A percentile compares a stretch with the other conserved stretches of the same genome.
Conservation (phyloP, 441 rosid species). For the Raphanus hybrid region DNA sequence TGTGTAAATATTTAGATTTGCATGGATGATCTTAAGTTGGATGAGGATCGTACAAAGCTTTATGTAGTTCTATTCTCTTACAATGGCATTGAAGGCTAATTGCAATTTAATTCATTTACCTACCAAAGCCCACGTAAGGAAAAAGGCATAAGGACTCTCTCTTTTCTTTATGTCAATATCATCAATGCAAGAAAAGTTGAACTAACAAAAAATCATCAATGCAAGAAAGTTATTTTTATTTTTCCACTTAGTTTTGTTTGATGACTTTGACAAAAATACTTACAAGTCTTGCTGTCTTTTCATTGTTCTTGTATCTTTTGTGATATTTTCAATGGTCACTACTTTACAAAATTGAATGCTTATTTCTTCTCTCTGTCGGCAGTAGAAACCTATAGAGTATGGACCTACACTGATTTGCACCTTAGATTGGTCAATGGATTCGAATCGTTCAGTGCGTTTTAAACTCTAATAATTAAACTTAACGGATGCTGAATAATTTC, state of each 20-base stretch:
- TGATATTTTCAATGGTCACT: slow-evolving; percentile 12
- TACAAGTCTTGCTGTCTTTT: neutral
- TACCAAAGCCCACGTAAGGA: slow-evolving; percentile 36
- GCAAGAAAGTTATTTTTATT: slow-evolving; percentile 25
- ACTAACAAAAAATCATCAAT: neutral
- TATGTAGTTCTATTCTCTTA: neutral
- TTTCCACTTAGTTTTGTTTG: slow-evolving; percentile 21
- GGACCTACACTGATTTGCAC: slow-evolving; percentile 29
- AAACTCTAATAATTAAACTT: neutral
- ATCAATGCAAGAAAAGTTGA: slow-evolving; percentile 20
- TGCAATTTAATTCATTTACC: slow-evolving; percentile 27
- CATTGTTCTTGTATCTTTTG: neutral
- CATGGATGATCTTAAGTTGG: slow-evolving; percentile 1
- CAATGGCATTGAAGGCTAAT: slow-evolving; percentile 14
- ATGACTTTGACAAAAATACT: slow-evolving; percentile 4
- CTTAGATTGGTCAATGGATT: neutral
- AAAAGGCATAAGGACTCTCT: neutral
- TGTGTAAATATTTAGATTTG: neutral
- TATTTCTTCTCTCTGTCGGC: slow-evolving; percentile 31
- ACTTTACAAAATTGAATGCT: slow-evolving; percentile 14
- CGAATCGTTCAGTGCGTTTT: neutral
- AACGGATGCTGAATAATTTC: no score
- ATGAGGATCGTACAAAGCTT: neutral
- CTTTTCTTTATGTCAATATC: slow-evolving; percentile 38
- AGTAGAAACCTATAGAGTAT: slow-evolving; percentile 23